Base-by-base conservation (phyloP, 2,329 filamentous ascomycete genomes). In the Pseudogymnoascus sp. region DNA sequence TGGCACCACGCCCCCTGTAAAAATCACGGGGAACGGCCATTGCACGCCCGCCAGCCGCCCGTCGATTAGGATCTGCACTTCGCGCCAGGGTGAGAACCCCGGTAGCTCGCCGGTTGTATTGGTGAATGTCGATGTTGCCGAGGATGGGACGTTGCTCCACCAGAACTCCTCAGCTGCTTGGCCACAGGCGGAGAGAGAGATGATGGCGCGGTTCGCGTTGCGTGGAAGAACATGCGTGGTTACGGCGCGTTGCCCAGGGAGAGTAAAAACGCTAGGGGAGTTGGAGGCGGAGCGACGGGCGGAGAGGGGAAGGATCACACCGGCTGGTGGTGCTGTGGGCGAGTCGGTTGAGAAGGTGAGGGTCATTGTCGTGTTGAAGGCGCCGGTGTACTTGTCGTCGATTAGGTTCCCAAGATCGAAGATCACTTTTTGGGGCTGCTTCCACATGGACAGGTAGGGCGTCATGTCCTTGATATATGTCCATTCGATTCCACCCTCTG, bases 11-110 rank as follows among this genome's bases (percentile, higher is more conserved):
- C 90, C 90, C 2, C 91, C 91, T 0, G 91, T 93, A 69, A 93
- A 93, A 59, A 96, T 87, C 16, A 91, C 82, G 0, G 90, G 90
- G 69, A 90, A 93, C 0, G 91, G 91, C 89, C 89, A 95, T 34
- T 85, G 83, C 1, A 92, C 85, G 1, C 90, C 91, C 1, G 89
- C 89, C 21, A 93, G 75, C 16, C 81, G 76, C 1, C 83, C 89
- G 70, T 96, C 90, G 61, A 96, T 89, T 46, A 83, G 78, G 0
- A 95, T 77, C 69, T 93, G 89, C 1, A 95, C 81, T 75, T 96
- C 91, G 21, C 91, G 85, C 73, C 90, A 93, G 0, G 89, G 85
- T 4, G 88, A 88, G 69, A 84, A 85, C 0, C 89, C 90, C 23
- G 84, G 84, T 0, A 91, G 78, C 1, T 76, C 75, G 11, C 84